A percentile compares a stretch with the other conserved stretches of the same genome.
Evolutionary conservation across 2,329 filamentous ascomycete genomes (phyloP).

Genomic region (Colletotrichum abscissum): DNA sequence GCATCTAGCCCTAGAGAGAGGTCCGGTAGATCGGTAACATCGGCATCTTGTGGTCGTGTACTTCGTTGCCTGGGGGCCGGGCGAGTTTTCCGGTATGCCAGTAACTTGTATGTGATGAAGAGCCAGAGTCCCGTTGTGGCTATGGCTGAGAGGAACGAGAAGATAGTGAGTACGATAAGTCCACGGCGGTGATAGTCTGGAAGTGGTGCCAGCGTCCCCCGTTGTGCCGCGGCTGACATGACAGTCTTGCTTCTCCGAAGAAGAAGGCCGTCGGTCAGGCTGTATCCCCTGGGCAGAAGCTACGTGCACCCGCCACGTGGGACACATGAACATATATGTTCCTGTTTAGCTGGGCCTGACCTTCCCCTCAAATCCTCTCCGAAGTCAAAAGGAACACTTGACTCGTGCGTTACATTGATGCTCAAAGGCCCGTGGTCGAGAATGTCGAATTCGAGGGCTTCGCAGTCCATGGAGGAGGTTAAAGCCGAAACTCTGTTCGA

Average conservation of each 20-base stretch:
- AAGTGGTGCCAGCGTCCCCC: constrained; percentile 16
- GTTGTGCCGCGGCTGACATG: constrained; percentile 22
- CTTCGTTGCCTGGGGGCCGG: background rate
- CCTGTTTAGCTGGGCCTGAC: background rate
- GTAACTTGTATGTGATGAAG: constrained; percentile 26
- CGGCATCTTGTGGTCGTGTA: background rate
- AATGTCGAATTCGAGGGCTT: background rate
- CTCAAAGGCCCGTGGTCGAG: background rate
- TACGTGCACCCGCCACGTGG: background rate
- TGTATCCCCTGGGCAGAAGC: background rate
- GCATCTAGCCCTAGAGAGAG: constrained; percentile 13
- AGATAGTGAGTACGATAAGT: constrained; percentile 2
- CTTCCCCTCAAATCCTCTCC: background rate
- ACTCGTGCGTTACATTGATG: background rate
- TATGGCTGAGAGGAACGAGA: constrained; percentile 20
- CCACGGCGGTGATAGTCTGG: constrained; percentile 21
- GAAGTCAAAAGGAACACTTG: background rate
- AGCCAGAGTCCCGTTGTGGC: constrained; percentile 14
- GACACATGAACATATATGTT: background rate
- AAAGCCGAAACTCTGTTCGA: constrained; percentile 3
- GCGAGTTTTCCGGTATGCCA: background rate
- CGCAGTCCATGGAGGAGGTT: background rate
- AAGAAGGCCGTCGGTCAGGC: too few species aligned
- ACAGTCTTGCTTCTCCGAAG: background rate
- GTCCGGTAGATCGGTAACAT: constrained; percentile 3